phyloP scores from a whole-genome alignment of 345 rosid genomes.

The Melaleuca alternifolia region DNA sequence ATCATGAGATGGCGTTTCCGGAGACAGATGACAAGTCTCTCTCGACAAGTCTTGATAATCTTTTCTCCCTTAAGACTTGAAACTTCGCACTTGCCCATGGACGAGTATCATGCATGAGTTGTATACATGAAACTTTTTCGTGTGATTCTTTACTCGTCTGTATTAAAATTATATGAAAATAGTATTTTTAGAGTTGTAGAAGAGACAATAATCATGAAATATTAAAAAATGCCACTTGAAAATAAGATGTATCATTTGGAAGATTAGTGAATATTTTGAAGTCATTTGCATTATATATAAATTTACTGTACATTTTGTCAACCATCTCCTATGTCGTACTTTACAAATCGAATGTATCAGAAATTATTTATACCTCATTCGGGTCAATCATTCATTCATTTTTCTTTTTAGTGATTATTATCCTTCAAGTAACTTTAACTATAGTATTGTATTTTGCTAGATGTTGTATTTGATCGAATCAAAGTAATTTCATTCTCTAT shows the following conservation, averaged over 20 bases:
- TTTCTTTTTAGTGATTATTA: neutral
- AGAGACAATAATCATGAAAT: neutral
- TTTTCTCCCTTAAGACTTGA: neutral
- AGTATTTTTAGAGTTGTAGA: neutral
- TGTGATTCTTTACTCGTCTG: neutral
- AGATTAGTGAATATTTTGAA: neutral
- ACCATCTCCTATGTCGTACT: neutral
- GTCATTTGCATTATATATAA: neutral
- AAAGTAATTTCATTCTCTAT: neutral
- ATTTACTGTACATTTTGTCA: neutral
- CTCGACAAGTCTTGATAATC: neutral
- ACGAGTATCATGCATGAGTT: neutral
- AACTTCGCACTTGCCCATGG: neutral
- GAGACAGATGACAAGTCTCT: neutral
- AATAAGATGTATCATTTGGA: neutral
- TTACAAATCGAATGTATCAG: neutral
- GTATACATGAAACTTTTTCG: neutral
- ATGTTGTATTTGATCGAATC: neutral
- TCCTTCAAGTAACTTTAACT: neutral
- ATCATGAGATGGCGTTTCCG: neutral
- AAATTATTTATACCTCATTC: neutral
- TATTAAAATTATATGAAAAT: neutral
- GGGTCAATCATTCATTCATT: neutral
- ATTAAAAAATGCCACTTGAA: neutral
- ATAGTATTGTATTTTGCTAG: no score